Conservation (phyloP, 2,329 filamentous ascomycete species). For the Claviceps fusiformis region DNA sequence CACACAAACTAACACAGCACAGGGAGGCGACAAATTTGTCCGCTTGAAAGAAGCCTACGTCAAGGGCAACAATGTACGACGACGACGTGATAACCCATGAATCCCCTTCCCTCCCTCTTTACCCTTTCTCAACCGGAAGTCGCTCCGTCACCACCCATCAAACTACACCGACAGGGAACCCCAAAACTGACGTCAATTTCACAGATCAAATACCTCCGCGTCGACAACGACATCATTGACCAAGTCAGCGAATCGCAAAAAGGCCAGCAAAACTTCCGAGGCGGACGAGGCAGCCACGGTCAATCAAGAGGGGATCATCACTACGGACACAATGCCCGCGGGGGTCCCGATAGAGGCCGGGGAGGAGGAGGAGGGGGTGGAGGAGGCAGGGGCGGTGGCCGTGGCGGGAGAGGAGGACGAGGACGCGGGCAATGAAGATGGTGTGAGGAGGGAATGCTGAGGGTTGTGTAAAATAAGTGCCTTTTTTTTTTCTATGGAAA, state of each 20-base stretch:
- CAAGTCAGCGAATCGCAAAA: slow-evolving; percentile 86
- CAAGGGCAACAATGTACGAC: slow-evolving; percentile 78
- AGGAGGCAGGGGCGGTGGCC: slow-evolving; percentile 21
- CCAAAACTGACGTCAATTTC: neutral
- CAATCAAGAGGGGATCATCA: slow-evolving; percentile 42
- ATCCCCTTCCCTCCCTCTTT: neutral
- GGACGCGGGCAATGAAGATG: slow-evolving; percentile 16
- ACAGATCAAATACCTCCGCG: slow-evolving; percentile 94
- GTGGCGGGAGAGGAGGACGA: slow-evolving; percentile 21
- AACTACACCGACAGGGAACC: neutral
- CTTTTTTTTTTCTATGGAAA: too few species aligned
- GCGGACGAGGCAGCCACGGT: slow-evolving; percentile 49
- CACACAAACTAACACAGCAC: neutral
- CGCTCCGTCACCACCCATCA: neutral
- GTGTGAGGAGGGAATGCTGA: too few species aligned
- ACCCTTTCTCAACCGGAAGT: neutral
- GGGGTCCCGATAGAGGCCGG: slow-evolving; percentile 28
- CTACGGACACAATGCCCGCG: slow-evolving; percentile 36
- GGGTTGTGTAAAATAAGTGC: too few species aligned
- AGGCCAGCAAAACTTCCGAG: slow-evolving; percentile 50
- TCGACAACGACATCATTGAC: slow-evolving; percentile 94
- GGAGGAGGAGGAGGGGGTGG: slow-evolving; percentile 25
- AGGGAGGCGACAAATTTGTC: slow-evolving; percentile 90
- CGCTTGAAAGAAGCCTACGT: slow-evolving; percentile 89
- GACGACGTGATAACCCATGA: too few species aligned